These are phyloP conservation scores for Trametes villosa DNA, from an alignment of 768 basidiomycete genomes.

Conservation along the genomic window DNA sequence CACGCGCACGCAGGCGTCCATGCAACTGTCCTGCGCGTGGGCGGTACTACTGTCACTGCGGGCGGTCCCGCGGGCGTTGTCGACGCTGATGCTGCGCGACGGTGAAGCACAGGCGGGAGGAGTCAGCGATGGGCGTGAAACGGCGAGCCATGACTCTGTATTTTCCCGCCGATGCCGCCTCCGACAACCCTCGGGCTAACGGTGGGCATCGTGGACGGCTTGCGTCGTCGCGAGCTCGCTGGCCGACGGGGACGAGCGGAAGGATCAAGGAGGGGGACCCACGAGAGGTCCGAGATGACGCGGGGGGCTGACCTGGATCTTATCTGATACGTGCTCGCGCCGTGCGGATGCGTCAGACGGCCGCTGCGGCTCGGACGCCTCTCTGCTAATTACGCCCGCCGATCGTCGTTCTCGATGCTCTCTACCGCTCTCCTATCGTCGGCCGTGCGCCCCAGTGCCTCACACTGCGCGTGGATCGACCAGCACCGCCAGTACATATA, in stretches of 20 bases:
- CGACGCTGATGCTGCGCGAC: neutral
- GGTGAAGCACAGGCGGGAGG: neutral
- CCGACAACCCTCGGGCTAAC: too few species aligned
- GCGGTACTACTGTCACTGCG: too few species aligned
- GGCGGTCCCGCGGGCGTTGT: neutral
- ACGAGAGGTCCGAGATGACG: too few species aligned
- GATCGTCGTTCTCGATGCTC: conserved; percentile 15
- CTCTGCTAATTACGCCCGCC: neutral
- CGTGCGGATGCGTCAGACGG: conserved; percentile 13
- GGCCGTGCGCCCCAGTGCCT: neutral
- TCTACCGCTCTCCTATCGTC: conserved; percentile 7
- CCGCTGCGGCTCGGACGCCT: neutral
- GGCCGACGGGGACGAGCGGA: too few species aligned
- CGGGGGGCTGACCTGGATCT: conserved; percentile 10
- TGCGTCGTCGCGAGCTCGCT: too few species aligned
- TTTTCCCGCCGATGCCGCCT: too few species aligned
- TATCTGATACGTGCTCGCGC: conserved; percentile 2
- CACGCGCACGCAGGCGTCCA: too few species aligned
- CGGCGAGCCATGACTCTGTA: too few species aligned
- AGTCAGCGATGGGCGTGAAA: too few species aligned
- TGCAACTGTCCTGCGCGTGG: too few species aligned
- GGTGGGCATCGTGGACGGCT: too few species aligned
- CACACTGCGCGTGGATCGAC: neutral
- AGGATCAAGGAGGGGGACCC: too few species aligned
- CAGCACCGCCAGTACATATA: neutral